Conservation (phyloP, 345 rosid genomes). For the Luvunga scandens region DNA sequence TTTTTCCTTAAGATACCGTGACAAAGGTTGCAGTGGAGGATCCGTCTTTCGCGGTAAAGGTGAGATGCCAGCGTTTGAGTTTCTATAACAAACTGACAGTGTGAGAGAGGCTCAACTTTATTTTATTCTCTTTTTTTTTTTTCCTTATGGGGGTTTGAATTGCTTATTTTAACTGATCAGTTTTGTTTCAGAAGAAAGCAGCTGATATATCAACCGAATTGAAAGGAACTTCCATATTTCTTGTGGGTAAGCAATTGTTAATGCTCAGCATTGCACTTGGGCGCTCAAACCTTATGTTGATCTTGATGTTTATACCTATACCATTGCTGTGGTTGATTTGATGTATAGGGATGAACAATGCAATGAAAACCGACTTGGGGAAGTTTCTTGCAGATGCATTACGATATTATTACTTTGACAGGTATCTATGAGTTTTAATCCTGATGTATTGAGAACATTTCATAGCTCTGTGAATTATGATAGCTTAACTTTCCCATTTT, state of each 20-base stretch:
- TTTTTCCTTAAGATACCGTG: slow-evolving; percentile 3
- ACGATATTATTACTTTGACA: slow-evolving; percentile 78
- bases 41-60: slow-evolving; percentile 38
- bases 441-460: not conserved
- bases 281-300: not conserved
- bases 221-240: slow-evolving; percentile 79
- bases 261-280: slow-evolving; percentile 6
- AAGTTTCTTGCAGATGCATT: slow-evolving; percentile 62
- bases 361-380: slow-evolving; percentile 58
- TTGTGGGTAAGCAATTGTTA: slow-evolving; percentile 58
- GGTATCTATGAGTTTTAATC: slow-evolving; percentile 35
- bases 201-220: slow-evolving; percentile 50
- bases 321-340: slow-evolving; percentile 11
- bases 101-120: not conserved
- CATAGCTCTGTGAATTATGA: not conserved
- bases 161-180: slow-evolving; percentile 30
- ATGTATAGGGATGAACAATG: slow-evolving; percentile 59
- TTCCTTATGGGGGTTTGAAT: slow-evolving; percentile 10
- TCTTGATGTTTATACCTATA: slow-evolving; percentile 4
- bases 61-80: slow-evolving; percentile 20
- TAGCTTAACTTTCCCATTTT: slow-evolving; percentile 10
- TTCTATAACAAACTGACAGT: not conserved
- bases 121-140: not conserved
- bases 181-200: slow-evolving; percentile 63
- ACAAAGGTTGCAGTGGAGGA: slow-evolving; percentile 29